Conservation (phyloP, 179 eudicot species). For the Camellia oleifera region DNA sequence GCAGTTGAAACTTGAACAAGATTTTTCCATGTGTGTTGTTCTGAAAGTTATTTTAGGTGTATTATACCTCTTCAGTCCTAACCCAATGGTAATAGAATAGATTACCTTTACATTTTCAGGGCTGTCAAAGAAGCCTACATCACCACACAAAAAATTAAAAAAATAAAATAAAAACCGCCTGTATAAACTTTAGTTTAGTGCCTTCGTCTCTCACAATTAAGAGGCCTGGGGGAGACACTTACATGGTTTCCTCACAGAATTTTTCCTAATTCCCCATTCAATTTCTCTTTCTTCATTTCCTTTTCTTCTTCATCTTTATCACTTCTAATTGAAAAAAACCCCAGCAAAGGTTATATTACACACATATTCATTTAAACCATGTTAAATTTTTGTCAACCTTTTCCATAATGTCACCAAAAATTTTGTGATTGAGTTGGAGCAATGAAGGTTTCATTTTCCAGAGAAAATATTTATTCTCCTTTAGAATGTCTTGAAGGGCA, state of each 20-base stretch:
- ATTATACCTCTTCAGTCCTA: background rate
- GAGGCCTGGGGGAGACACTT: background rate
- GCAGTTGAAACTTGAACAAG: background rate
- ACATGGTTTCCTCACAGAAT: background rate
- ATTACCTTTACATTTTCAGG: no score
- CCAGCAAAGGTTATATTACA: background rate
- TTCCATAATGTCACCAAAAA: background rate
- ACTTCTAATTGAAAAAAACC: background rate
- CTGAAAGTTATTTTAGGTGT: background rate
- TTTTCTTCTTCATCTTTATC: background rate
- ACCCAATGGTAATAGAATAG: background rate
- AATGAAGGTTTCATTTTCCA: background rate
- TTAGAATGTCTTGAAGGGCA: background rate
- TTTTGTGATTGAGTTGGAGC: background rate
- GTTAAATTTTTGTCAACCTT: background rate
- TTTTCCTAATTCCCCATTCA: background rate
- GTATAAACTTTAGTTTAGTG: background rate
- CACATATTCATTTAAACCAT: background rate
- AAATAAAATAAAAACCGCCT: background rate
- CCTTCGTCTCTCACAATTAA: background rate
- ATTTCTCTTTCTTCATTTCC: background rate
- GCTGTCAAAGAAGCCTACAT: background rate
- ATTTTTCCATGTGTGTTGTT: background rate
- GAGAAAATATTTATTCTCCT: background rate
- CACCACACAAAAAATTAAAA: background rate